These are phyloP conservation scores for Lentithecium fluviatile DNA, from an alignment of 495 filamentous ascomycete genomes.

Conservation along the genomic window DNA sequence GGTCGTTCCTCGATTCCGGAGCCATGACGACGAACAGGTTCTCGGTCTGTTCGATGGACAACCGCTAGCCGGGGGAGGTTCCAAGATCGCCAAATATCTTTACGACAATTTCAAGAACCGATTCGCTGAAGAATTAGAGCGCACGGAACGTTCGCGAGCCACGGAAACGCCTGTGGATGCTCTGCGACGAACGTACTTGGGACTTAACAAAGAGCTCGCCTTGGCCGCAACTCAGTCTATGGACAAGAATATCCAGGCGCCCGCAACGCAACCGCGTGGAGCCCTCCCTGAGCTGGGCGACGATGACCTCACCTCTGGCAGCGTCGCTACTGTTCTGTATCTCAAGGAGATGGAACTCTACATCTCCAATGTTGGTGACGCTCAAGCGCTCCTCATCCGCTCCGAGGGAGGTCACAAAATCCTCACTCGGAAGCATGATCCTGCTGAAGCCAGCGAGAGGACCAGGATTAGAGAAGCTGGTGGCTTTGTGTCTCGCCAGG, in stretches of 20 bases:
- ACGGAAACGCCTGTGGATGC: constrained; percentile 79
- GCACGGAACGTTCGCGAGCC: constrained; percentile 61
- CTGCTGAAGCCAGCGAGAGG: constrained; percentile 77
- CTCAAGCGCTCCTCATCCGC: constrained; percentile 88
- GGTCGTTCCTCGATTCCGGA: constrained; percentile 88
- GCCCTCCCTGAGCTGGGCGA: constrained; percentile 73
- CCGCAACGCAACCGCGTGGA: constrained; percentile 61
- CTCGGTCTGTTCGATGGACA: constrained; percentile 96
- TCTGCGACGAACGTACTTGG: constrained; percentile 78
- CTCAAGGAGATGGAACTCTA: constrained; percentile 85
- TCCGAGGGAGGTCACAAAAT: constrained; percentile 76
- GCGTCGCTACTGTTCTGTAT: constrained; percentile 89
- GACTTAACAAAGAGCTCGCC: constrained; percentile 91
- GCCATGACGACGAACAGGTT: constrained; percentile 85
- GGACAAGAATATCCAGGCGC: constrained; percentile 58
- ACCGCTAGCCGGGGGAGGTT: constrained; percentile 76
- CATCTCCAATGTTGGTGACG: constrained; percentile 93
- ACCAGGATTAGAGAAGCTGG: constrained; percentile 90
- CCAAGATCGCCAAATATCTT: constrained; percentile 91
- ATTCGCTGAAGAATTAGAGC: constrained; percentile 78
- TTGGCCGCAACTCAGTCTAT: constrained; percentile 78
- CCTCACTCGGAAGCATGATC: constrained; percentile 88
- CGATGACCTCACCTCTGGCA: constrained; percentile 84
- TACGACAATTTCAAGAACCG: constrained; percentile 89
- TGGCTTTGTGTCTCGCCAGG: constrained; percentile 90